Percentiles rank a stretch among this genome's conserved stretches.
phyloP scores from a whole-genome alignment of 768 basidiomycete species.

The Amanita molliuscula region DNA sequence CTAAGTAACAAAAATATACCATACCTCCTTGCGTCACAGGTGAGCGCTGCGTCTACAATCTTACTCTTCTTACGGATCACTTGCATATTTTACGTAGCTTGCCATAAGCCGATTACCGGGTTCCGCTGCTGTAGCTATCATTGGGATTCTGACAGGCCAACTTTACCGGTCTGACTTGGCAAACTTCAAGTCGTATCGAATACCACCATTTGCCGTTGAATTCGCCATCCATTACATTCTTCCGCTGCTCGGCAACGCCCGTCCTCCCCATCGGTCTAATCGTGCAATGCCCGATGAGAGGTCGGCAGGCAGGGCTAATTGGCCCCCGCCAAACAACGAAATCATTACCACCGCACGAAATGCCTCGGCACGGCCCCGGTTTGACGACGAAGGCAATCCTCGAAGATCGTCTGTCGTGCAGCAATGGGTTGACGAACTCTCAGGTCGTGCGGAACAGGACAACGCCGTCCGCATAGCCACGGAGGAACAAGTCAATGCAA shows the following conservation, averaged over 20 bases:
- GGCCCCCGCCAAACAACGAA: conserved; percentile 37
- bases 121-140: conserved; percentile 46
- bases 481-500: conserved; percentile 64
- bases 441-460: conserved; percentile 47
- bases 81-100: conserved; percentile 33
- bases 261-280: conserved; percentile 55
- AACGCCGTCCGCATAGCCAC: conserved; percentile 56
- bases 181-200: conserved; percentile 68
- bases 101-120: conserved; percentile 58
- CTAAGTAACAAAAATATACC: conserved; percentile 69
- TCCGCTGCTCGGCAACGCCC: conserved; percentile 59
- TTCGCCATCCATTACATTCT: conserved; percentile 48
- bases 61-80: conserved; percentile 5
- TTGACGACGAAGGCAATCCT: conserved; percentile 12
- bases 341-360: conserved; percentile 52
- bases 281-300: conserved; percentile 62
- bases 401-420: conserved; percentile 45
- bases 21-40: conserved; percentile 68
- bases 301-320: conserved; percentile 11
- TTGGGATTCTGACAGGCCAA: conserved; percentile 64
- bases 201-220: conserved; percentile 47
- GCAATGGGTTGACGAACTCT: conserved; percentile 75
- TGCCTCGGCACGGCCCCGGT: conserved; percentile 15
- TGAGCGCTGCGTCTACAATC: conserved; percentile 19
- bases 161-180: conserved; percentile 79